phyloP scores from a whole-genome alignment of 352 stramenopile genomes.

The Blastocystis sp. region DNA sequence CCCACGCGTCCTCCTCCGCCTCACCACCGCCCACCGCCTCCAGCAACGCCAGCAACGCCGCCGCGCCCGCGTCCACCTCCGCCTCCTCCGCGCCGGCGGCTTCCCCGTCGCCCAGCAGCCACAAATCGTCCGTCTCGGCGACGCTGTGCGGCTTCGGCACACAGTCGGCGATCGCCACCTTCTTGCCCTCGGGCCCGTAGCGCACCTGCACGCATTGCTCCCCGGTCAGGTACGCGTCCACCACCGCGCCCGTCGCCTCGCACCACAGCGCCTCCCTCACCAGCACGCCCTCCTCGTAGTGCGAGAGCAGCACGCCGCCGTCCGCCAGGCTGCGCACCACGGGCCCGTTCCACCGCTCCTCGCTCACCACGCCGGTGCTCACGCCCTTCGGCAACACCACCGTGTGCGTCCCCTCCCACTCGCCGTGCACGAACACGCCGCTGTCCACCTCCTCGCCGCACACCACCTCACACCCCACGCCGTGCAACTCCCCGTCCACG shows the following conservation, averaged over 20 bases:
- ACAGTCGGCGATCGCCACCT: background rate
- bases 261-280: background rate
- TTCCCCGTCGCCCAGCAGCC: background rate
- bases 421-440: background rate
- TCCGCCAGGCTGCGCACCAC: slow-evolving; percentile 2
- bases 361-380: background rate
- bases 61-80: background rate
- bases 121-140: background rate
- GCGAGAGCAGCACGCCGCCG: background rate
- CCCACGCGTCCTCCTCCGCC: background rate
- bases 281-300: background rate
- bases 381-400: background rate
- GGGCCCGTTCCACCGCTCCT: background rate
- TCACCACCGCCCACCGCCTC: background rate
- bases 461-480: background rate
- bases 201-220: background rate
- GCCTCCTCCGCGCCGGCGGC: too few relatives aligned
- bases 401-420: background rate
- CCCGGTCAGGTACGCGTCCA: background rate
- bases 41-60: background rate
- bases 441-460: background rate
- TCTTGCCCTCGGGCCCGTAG: background rate
- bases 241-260: background rate
- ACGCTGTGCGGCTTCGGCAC: background rate
- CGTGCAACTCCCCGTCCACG: background rate